These are phyloP conservation scores for Hebeloma cylindrosporum DNA, from an alignment of 768 basidiomycete species.

Conservation along the genomic window DNA sequence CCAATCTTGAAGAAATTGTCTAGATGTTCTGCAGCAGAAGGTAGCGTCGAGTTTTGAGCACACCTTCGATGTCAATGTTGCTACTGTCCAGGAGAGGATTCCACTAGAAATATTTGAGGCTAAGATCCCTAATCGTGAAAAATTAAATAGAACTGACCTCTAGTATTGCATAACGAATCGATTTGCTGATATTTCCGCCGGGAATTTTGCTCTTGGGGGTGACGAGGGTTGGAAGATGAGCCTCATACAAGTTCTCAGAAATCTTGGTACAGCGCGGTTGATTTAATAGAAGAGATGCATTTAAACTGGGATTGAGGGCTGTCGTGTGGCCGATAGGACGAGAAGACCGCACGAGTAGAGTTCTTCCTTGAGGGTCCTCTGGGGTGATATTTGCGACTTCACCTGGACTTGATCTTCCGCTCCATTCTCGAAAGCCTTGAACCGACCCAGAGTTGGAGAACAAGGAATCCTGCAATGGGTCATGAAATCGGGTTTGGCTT, in stretches of 20 bases:
- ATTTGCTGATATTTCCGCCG: slow-evolving; percentile 59
- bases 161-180: slow-evolving; percentile 82
- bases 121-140: slow-evolving; percentile 13
- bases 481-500: slow-evolving; percentile 87
- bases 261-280: slow-evolving; percentile 48
- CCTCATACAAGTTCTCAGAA: slow-evolving; percentile 68
- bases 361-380: slow-evolving; percentile 33
- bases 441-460: slow-evolving; percentile 81
- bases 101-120: slow-evolving; percentile 55
- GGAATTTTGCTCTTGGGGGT: slow-evolving; percentile 71
- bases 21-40: neutral
- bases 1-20: slow-evolving; percentile 60
- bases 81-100: slow-evolving; percentile 85
- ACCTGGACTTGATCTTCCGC: slow-evolving; percentile 53
- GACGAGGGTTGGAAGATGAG: slow-evolving; percentile 70
- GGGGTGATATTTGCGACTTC: slow-evolving; percentile 23
- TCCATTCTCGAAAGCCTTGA: slow-evolving; percentile 79
- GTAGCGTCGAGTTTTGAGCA: slow-evolving; percentile 7
- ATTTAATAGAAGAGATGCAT: slow-evolving; percentile 18
- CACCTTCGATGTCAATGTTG: slow-evolving; percentile 82
- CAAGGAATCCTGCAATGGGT: slow-evolving; percentile 83
- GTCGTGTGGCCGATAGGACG: slow-evolving; percentile 57
- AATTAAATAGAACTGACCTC: slow-evolving; percentile 50
- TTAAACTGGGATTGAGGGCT: slow-evolving; percentile 33
- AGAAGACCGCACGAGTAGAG: slow-evolving; percentile 64